Conservation (phyloP, 345 rosid species). For the Citrus reticulata region DNA sequence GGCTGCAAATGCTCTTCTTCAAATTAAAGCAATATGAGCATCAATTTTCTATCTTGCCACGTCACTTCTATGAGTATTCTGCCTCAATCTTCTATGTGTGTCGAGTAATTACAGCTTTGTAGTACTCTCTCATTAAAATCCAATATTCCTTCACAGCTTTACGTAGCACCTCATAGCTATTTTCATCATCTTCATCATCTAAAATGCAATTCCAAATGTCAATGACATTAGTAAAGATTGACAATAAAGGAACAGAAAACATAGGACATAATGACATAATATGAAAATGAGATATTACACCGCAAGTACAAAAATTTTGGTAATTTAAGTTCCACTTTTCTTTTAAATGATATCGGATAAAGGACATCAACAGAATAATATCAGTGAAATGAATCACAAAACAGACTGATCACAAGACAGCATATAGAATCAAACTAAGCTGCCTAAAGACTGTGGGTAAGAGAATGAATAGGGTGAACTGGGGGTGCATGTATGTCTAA, state of each 20-base stretch:
- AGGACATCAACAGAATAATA: background rate
- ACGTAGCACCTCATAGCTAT: conserved; percentile 43
- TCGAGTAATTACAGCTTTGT: conserved; percentile 49
- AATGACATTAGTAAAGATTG: background rate
- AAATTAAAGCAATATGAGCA: background rate
- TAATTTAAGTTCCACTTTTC: background rate
- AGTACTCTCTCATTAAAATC: conserved; percentile 56
- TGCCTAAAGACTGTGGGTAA: background rate
- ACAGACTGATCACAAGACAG: background rate
- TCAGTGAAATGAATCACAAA: background rate
- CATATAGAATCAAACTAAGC: background rate
- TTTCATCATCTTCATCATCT: conserved; percentile 42
- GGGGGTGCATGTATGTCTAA: background rate
- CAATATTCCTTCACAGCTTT: conserved; percentile 55
- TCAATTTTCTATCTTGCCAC: background rate
- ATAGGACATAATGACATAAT: background rate
- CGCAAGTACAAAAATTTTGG: background rate
- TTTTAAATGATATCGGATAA: background rate
- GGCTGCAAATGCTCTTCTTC: background rate
- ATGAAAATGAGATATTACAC: background rate
- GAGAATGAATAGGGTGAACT: background rate
- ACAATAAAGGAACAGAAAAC: background rate
- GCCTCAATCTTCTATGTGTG: background rate
- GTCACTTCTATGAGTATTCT: background rate
- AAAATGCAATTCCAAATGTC: conserved; percentile 7